Conservation (phyloP, 2,329 filamentous ascomycete genomes). For the Microdochium trichocladiopsis region DNA sequence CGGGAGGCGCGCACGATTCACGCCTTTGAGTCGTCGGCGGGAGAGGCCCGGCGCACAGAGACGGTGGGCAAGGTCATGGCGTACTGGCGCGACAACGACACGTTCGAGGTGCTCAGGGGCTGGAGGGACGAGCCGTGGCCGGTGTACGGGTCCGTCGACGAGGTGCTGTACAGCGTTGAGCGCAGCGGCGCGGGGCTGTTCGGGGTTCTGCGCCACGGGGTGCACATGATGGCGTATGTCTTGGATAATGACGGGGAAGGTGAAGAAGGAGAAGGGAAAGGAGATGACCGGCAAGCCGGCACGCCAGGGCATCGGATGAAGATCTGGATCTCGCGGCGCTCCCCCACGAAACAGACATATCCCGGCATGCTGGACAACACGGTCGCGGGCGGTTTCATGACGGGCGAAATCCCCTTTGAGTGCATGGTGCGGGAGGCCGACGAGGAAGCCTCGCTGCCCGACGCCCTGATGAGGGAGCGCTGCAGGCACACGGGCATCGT, state of each 20-base stretch:
- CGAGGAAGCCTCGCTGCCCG: constrained; percentile 81
- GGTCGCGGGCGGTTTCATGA: constrained; percentile 76
- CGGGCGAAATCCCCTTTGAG: constrained; percentile 73
- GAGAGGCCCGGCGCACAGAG: constrained; percentile 47
- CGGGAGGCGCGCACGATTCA: constrained; percentile 53
- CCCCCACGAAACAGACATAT: constrained; percentile 77
- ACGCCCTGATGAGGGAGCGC: constrained; percentile 55
- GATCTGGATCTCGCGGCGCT: constrained; percentile 78
- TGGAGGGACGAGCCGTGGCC: constrained; percentile 81
- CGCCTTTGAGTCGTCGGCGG: constrained; percentile 44
- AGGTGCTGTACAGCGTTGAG: constrained; percentile 68
- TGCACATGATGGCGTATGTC: constrained; percentile 74
- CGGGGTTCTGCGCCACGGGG: constrained; percentile 70
- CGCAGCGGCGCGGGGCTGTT: constrained; percentile 68
- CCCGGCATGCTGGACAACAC: constrained; percentile 93
- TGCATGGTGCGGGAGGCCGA: constrained; percentile 78
- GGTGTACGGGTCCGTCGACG: constrained; percentile 57
- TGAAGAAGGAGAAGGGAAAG: too few species aligned
- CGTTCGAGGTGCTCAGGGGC: constrained; percentile 67
- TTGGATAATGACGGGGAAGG: constrained; percentile 31
- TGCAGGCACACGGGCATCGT: constrained; percentile 60
- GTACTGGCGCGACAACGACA: constrained; percentile 62
- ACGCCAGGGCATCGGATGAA: constrained; percentile 35
- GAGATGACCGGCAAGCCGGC: background rate
- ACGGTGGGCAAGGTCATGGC: constrained; percentile 48